Percentiles rank a stretch among this genome's conserved stretches.
phyloP scores from a whole-genome alignment of 1,139 yeast genomes.

The Meyerozyma athensensis region DNA sequence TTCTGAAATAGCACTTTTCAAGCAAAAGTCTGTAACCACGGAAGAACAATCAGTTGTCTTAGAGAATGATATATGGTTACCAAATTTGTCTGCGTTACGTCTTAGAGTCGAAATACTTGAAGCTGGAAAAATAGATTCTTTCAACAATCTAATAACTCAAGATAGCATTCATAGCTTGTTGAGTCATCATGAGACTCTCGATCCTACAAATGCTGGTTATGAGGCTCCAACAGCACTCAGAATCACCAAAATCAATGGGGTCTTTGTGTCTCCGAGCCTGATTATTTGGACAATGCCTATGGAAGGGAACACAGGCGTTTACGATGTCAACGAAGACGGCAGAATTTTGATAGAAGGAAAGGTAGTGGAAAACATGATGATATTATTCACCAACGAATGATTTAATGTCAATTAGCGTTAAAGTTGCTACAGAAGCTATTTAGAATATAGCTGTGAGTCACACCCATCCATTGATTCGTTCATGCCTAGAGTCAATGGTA shows the following conservation, averaged over 20 bases:
- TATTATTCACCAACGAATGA: slow-evolving; percentile 16
- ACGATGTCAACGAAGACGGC: slow-evolving; percentile 23
- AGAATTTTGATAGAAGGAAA: slow-evolving; percentile 29
- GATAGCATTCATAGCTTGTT: slow-evolving; percentile 19
- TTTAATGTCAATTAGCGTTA: too few relatives aligned
- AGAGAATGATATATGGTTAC: slow-evolving; percentile 31
- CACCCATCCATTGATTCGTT: too few relatives aligned
- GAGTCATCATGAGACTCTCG: slow-evolving; percentile 2
- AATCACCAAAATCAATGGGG: slow-evolving; percentile 33
- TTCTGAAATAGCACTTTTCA: slow-evolving; percentile 21
- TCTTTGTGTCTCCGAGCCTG: slow-evolving; percentile 19
- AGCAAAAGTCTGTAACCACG: slow-evolving; percentile 11
- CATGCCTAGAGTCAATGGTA: too few relatives aligned
- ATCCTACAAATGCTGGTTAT: slow-evolving; percentile 13
- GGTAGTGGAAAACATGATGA: slow-evolving; percentile 33
- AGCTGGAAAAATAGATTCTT: slow-evolving; percentile 28
- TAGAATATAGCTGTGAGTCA: too few relatives aligned
- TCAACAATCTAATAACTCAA: slow-evolving; percentile 20
- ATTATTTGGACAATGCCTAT: slow-evolving; percentile 31
- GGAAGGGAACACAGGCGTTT: slow-evolving; percentile 11
- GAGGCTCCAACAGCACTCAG: slow-evolving; percentile 21
- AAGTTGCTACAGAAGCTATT: neutral
- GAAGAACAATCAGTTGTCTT: slow-evolving; percentile 9
- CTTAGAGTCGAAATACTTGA: slow-evolving; percentile 34
- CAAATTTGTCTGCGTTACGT: slow-evolving; percentile 30